Base-by-base conservation (phyloP, 2,329 filamentous ascomycete species). In the Penicillium sp. region DNA sequence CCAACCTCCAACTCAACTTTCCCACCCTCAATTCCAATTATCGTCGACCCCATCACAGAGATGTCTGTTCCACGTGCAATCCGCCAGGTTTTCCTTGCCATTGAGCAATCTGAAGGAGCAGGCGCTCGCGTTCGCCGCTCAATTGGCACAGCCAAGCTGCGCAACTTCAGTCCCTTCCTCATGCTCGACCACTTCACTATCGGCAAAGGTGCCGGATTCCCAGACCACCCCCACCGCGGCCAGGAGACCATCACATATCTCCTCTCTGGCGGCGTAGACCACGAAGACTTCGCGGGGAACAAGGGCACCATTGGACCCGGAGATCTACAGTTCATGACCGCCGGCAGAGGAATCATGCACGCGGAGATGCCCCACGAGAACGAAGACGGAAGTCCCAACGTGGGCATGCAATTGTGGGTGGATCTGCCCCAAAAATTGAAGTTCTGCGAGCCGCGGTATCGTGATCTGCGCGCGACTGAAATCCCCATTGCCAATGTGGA, bases 271-370 rank as follows among this genome's bases (percentile, higher is more conserved):
- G 90, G 84, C 3, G 86, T 96, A 55, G 91, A 96, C 75, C 92
- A 96, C 69, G 92, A 96, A 76, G 92, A 96, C 73, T 96, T 96
- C 64, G 87, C 90, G 2, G 92, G 92, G 11, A 87, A 94, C 77
- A 82, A 82, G 46, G 94, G 93, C 54, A 94, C 89, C 3, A 90
- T 97, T 63, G 82, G 88, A 56, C 76, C 88, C 0, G 93, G 93
- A n/a, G 93, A 97, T 70, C 77, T 97, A 45, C 93, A 97, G 71
- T 97, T 97, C 81, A 97, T 97, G 94, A 97, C 93, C 0, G 93
- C 93, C 1, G 93, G 93, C 4, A 80, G 83, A 18, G 93, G 93
- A 40, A 95, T 97, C 66, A 89, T 97, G 73, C 94, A 97, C 74
- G 90, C 92, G 36, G 93, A 97, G 76, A 97, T 97, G 92, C 93